These are phyloP conservation scores for Hortaea sp. DNA, from an alignment of 2,329 filamentous ascomycete species.

Conservation along the genomic window DNA sequence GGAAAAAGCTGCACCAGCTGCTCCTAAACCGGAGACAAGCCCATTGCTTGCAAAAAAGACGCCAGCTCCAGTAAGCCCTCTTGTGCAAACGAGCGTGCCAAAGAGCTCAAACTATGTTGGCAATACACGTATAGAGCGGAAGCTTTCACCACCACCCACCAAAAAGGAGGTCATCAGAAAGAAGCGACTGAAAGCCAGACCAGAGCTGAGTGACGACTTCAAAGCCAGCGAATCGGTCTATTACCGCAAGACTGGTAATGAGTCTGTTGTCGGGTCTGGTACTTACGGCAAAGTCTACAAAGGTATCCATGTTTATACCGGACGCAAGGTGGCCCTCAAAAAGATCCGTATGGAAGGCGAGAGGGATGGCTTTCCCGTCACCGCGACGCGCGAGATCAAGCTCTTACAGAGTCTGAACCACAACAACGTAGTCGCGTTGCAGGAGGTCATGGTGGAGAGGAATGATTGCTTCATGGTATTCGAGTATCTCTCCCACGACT, in stretches of 20 bases:
- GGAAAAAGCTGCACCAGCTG: constrained; percentile 12
- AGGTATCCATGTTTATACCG: constrained; percentile 84
- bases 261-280: constrained; percentile 88
- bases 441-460: constrained; percentile 94
- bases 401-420: constrained; percentile 79
- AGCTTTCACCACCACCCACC: constrained; percentile 12
- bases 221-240: constrained; percentile 79
- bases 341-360: constrained; percentile 91
- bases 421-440: constrained; percentile 68
- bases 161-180: constrained; percentile 52
- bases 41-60: constrained; percentile 41
- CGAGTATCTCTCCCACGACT: constrained; percentile 90
- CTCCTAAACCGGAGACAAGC: constrained; percentile 18
- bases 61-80: constrained; percentile 18
- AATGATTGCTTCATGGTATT: constrained; percentile 99
- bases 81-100: constrained; percentile 17
- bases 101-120: constrained; percentile 25
- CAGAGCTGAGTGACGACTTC: constrained; percentile 61
- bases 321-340: constrained; percentile 73
- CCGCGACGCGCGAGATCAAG: constrained; percentile 84
- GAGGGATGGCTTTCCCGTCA: constrained; percentile 82
- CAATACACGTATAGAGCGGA: constrained; percentile 20
- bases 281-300: constrained; percentile 97
- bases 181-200: constrained; percentile 61
- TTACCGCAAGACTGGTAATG: constrained; percentile 91